Evolutionary conservation across 1,284 basidiomycete genomes (phyloP), one percentile per base, ranked within the genome.

Genomic region (Xanthoconium separans): DNA sequence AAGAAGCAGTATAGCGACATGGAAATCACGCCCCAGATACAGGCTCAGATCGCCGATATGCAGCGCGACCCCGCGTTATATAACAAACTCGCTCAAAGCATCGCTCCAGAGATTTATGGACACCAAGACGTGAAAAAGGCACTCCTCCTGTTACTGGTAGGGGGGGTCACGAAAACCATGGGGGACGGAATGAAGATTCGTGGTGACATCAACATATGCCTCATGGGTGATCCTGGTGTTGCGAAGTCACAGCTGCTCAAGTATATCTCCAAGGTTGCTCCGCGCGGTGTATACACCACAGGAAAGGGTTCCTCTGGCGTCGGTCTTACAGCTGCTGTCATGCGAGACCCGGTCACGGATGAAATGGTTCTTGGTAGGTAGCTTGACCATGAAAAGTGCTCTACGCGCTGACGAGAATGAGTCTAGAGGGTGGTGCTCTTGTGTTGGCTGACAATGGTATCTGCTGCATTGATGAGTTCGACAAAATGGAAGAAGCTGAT

Each of bases 161-260:
- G 97, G 22, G 97, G 97, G 45, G 95, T 96, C 1, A 95, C 91
- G 51, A 99, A 99, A 75, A 79, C 83, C 18, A 93, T 96, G 70
- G 92, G 91, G 8, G 97, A 99, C 68, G 97, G 97, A 6, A 95
- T 99, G 93, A 98, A 93, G 75, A 99, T 99, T 64, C 84, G 97
- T 68, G 97, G 97, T 27, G 97, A 99, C 72, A 81, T 99, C 74
- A 99, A 99, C 65, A 80, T 99, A 24, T 99, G 97, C 73, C 75
- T 99, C 46, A 99, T 99, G 97, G 97, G 97, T 65, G 97, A 99
- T 74, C 97, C 97, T 47, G 97, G 97, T 87, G 96, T 99, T 58
- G 97, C 97, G 63, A 99, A 99, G 74, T 98, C 95, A 29, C 97
- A 99, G 71, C 70, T 99, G 52, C 81, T 99, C 59, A 99, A 99